Evolutionary conservation across 495 filamentous ascomycete species (phyloP), one percentile per base, ranked within the genome.

Genomic region (Penicillium salamii): DNA sequence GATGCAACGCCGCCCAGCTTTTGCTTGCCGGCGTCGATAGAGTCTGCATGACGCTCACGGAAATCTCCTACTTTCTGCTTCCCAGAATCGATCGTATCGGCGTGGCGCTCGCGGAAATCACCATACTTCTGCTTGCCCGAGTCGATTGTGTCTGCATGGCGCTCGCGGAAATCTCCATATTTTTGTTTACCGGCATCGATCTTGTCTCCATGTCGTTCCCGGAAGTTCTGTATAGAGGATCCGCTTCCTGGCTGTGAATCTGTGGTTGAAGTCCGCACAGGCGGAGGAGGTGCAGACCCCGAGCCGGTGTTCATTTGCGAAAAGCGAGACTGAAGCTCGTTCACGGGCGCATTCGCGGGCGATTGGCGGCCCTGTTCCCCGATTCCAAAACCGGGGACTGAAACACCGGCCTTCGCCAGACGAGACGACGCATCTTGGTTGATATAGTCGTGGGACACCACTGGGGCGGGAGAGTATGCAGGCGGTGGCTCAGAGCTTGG

Each of bases 311-410:
- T 67, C 67, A 89, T 70, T 24, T 74, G 76, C 1, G 81, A 75
- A 61, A 91, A 88, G 18, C 83, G 77, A 14, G 81, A 79, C 58
- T 89, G 83, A 5, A 95, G 73, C 49, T 88, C 83, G 53, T 76
- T 78, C 5, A 89, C 58, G 32, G 82, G 79, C 1, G 63, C 49
- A n/a, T 52, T 32, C 12, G 41, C 29, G 2, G 42, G 41, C 1
- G 49, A 47, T 26, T 45, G 23, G 17, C 19, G 60, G 39, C 42
- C 46, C 19, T 46, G 53, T 42, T 46, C 53, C 17, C 83, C 84
- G 52, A 96, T 95, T 13, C 87, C 87, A 34, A 96, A 74, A 0
- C 79, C 88, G 1, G 92, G 89, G 2, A 97, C 90, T 0, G 84
- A 88, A 35, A 96, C 76, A 3, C 92, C 92, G 5, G 91, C 85